Conservation (phyloP, 208 protist species). For the Crithidia mellificae region DNA sequence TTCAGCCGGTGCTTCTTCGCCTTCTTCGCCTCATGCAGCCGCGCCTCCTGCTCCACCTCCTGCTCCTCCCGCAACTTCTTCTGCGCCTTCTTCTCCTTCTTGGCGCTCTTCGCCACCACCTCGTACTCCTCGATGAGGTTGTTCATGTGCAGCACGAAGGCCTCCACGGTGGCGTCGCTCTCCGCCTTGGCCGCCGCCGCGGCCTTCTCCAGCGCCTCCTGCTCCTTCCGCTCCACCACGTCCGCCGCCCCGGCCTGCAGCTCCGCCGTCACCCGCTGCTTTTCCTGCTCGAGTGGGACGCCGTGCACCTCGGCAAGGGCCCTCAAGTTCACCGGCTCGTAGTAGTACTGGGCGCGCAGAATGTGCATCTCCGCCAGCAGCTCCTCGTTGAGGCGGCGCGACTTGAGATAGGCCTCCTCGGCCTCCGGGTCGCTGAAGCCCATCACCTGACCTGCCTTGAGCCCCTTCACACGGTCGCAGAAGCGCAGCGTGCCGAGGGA, state of each 20-base stretch:
- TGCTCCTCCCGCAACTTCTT: constrained; percentile 69
- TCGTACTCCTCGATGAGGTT: constrained; percentile 85
- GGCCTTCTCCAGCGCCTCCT: constrained; percentile 40
- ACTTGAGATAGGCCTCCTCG: constrained; percentile 62
- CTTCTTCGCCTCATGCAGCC: constrained; percentile 77
- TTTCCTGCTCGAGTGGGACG: constrained; percentile 36
- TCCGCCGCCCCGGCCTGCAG: constrained; percentile 37
- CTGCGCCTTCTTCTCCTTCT: constrained; percentile 76
- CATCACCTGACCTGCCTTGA: constrained; percentile 65
- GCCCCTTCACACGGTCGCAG: constrained; percentile 86
- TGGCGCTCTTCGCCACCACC: constrained; percentile 41
- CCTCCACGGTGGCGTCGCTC: constrained; percentile 53
- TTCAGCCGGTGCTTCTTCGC: constrained; percentile 81
- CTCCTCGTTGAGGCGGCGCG: constrained; percentile 62
- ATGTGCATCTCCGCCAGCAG: constrained; percentile 82
- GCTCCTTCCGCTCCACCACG: constrained; percentile 50
- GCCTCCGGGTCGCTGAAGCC: constrained; percentile 58
- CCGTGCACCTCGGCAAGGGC: constrained; percentile 43
- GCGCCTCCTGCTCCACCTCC: constrained; percentile 51
- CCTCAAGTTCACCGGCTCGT: constrained; percentile 42
- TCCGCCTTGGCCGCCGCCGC: constrained; percentile 37
- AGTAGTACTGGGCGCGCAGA: constrained; percentile 54
- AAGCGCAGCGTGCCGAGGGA: constrained; percentile 85
- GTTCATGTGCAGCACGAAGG: constrained; percentile 82
- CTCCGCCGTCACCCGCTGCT: constrained; percentile 28